Evolutionary conservation across 352 stramenopile species (phyloP), one percentile per base, ranked within the genome.

Genomic region (Globisporangium mamillatum): DNA sequence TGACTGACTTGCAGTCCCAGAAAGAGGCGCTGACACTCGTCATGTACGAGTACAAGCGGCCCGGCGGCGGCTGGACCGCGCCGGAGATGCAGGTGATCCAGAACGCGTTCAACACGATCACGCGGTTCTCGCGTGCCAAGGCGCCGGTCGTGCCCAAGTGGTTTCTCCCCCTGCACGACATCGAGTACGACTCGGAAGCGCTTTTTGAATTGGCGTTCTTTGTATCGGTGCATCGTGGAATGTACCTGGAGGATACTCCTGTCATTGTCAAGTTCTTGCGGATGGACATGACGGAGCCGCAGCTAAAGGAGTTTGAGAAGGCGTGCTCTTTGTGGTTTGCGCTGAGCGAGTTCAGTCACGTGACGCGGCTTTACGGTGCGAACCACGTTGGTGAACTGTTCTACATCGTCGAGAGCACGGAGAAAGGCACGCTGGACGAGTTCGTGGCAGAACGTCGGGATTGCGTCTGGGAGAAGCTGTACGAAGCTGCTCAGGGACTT

Each of bases 21-120:
- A 29, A 62, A 18, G 63, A 63, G 25, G 63, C 63, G 25, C 38
- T 68, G 10, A 68, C 54, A 5, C 36, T 57, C 12, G 34, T 68
- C 27, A 68, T 68, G 63, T 68, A 68, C 63, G 63, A 68, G 63
- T 50, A 63, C 63, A 68, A 68, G 63, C 63, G 54, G 1, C 27
- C 53, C 14, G 20, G 22, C 1, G 55, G 54, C 3, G 44, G 14
- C 24, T 63, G 55, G 54, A 63, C 54, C 27, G 24, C n/a, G 14
- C 9, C 54, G 3, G 54, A 58, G 63, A 46, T 38, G 18, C 54
- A 63, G 38, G 55, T 63, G 24, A 36, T 68, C 36, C 54, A 63
- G 54, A 63, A 63, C n/a, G 63, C 63, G 63, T 68, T 68, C 63
- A 68, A 63, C 55, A 68, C 63, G 25, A 68, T 68, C 36, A 63